A percentile compares a stretch with the other conserved stretches of the same genome.
Evolutionary conservation across 768 basidiomycete species (phyloP).

Genomic region (Mycena latifolia): DNA sequence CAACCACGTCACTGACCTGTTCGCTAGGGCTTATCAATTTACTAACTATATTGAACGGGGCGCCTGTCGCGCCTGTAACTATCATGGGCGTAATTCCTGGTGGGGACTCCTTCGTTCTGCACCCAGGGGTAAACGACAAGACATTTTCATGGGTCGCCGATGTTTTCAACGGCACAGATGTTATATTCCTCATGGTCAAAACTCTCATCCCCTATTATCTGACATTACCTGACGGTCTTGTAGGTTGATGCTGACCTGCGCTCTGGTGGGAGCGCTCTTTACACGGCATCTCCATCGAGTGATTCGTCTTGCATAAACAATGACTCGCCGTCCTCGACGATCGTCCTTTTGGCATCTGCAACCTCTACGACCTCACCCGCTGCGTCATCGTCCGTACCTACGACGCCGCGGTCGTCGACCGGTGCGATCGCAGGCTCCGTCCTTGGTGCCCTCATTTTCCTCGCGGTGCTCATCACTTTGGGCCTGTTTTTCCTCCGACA

Average conservation of each 20-base stretch:
- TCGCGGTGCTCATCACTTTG: conserved; percentile 64
- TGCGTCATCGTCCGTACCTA: conserved; percentile 26
- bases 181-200: conserved; percentile 72
- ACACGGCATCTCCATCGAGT: conserved; percentile 18
- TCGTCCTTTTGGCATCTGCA: neutral
- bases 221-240: neutral
- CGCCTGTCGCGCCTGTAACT: conserved; percentile 67
- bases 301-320: conserved; percentile 37
- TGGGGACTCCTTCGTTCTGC: conserved; percentile 63
- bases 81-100: conserved; percentile 73
- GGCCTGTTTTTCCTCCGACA: conserved; percentile 63
- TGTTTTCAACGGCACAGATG: conserved; percentile 67
- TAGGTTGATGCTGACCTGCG: conserved; percentile 17
- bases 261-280: conserved; percentile 14
- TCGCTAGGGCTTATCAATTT: conserved; percentile 59
- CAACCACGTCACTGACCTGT: neutral
- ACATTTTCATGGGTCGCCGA: conserved; percentile 69
- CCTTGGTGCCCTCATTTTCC: conserved; percentile 64
- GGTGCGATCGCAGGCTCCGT: conserved; percentile 66
- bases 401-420: conserved; percentile 41
- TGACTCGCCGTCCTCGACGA: conserved; percentile 40
- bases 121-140: conserved; percentile 49
- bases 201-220: conserved; percentile 34
- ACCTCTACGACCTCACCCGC: conserved; percentile 32
- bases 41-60: conserved; percentile 49